These are phyloP conservation scores for Marsdenia floribunda DNA, from an alignment of 257 asterid genomes.

Conservation along the genomic window DNA sequence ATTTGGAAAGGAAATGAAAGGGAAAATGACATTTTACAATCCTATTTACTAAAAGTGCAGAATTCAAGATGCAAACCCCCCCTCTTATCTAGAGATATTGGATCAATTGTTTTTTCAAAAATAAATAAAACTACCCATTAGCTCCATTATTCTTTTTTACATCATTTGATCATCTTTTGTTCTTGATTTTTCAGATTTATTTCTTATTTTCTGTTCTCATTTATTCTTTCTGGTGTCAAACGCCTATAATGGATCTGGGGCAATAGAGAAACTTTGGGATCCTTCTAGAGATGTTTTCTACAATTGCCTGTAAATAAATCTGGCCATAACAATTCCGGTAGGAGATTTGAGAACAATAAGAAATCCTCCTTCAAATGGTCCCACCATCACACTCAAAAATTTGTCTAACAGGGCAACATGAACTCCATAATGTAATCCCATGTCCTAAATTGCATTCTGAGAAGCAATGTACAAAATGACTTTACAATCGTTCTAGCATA, in stretches of 20 bases:
- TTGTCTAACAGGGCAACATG: background rate
- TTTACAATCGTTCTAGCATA: background rate
- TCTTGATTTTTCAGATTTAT: background rate
- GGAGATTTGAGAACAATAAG: background rate
- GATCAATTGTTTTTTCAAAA: background rate
- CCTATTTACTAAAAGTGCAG: background rate
- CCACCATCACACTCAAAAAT: background rate
- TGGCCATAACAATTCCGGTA: background rate
- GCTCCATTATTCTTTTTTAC: background rate
- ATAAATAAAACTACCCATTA: background rate
- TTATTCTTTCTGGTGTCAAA: background rate
- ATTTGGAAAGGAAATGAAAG: slow-evolving; percentile 11
- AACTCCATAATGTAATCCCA: background rate
- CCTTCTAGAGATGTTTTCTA: background rate
- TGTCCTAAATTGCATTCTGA: background rate
- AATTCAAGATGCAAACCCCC: background rate
- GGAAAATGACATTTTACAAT: background rate
- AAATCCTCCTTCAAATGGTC: background rate
- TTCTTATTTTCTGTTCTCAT: background rate
- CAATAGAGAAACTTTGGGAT: background rate
- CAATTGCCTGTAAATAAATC: background rate
- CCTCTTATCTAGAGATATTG: background rate
- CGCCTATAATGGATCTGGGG: no score
- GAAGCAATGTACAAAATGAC: background rate
- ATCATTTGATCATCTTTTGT: background rate